Conservation (phyloP, 148 eudicot genomes). For the Pouteria glomerata region DNA sequence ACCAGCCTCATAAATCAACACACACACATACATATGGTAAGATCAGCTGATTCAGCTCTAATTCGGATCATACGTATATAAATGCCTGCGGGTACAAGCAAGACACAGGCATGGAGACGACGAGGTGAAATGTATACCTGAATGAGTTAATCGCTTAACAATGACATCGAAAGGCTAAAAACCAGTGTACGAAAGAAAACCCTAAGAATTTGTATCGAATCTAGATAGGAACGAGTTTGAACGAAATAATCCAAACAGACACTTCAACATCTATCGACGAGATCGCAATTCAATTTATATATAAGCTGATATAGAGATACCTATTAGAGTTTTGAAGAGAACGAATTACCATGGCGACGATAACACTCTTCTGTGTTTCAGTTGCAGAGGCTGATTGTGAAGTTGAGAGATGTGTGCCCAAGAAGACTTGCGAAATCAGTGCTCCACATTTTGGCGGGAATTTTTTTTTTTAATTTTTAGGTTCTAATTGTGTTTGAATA, state of each 20-base stretch:
- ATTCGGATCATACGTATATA: too few species aligned
- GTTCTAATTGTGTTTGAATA: neutral
- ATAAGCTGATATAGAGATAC: neutral
- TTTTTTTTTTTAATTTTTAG: neutral
- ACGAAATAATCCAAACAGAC: neutral
- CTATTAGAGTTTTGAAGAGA: neutral
- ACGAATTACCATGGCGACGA: constrained; percentile 9
- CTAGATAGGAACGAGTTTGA: neutral
- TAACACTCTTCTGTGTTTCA: neutral
- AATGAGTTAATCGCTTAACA: neutral
- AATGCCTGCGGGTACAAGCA: too few species aligned
- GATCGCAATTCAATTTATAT: neutral
- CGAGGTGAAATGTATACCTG: too few species aligned
- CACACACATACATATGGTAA: neutral
- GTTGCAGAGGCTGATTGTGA: neutral
- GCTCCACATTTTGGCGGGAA: constrained; percentile 6
- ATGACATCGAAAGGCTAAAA: neutral
- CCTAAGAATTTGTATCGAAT: neutral
- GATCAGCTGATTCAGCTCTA: too few species aligned
- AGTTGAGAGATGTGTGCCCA: constrained; percentile 2
- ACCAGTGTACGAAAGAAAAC: neutral
- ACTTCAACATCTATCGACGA: neutral
- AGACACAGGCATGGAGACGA: too few species aligned
- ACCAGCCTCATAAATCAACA: neutral
- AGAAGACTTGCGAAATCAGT: constrained; percentile 2